Conservation (phyloP, 768 basidiomycete genomes). For the Suillus variegatus region DNA sequence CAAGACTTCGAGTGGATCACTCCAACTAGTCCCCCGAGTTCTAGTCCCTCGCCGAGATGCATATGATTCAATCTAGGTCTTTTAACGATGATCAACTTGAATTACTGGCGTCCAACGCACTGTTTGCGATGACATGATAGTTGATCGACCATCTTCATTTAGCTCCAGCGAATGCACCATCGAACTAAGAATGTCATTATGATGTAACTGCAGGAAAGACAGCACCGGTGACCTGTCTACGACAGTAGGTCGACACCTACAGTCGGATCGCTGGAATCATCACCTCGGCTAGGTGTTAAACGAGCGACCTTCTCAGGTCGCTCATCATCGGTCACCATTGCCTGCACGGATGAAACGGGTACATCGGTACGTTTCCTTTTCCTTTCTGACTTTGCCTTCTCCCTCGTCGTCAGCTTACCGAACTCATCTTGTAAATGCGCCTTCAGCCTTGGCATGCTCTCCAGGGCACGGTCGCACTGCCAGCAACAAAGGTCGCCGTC, state of each 20-base stretch:
- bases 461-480: constrained; percentile 60
- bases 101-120: neutral
- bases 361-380: constrained; percentile 40
- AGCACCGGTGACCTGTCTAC: neutral
- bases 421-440: constrained; percentile 76
- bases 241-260: neutral
- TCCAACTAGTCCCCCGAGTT: neutral
- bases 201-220: neutral
- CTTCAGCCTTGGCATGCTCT: constrained; percentile 76
- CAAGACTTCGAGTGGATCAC: neutral
- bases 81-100: neutral
- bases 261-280: neutral
- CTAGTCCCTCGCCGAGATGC: neutral
- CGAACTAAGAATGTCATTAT: neutral
- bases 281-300: neutral
- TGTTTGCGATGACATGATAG: neutral
- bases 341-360: neutral
- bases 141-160: neutral
- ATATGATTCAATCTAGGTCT: neutral
- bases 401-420: constrained; percentile 48
- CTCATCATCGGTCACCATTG: neutral
- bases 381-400: constrained; percentile 41
- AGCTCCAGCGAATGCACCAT: neutral
- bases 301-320: neutral
- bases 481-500: constrained; percentile 66